Base-by-base conservation (phyloP, 257 asterid genomes). In the Nemophila menziesii region DNA sequence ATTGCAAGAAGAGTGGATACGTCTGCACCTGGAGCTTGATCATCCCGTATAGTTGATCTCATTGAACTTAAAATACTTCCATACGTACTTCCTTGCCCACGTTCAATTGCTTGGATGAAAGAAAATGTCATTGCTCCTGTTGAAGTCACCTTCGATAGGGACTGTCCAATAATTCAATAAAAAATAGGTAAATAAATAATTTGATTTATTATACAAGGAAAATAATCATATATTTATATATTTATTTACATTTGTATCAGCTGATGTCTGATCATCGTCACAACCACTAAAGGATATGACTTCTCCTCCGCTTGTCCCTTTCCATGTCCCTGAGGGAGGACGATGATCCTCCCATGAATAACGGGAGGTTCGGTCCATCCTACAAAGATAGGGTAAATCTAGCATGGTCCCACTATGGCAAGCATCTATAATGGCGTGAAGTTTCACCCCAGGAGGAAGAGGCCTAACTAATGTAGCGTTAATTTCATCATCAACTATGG, bases 51-150 rank as follows among this genome's bases (percentile, higher is more conserved):
- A 19, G 85, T 69, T 20, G 93, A 70, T 59, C 94, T 70, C 94
- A 90, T 90, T 20, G 92, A 77, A 24, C 42, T 81, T 43, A 90
- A 52, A 11, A 90, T 68, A 55, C 82, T 73, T 60, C 98, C 98
- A 4, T 85, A 89, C 0, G 98, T 89, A 48, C 66, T 53, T 58
- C 77, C 93, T 20, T 78, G 69, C 22, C 86, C 89, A 0, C 51
- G 77, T 52, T 89, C 98, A 9, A 89, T 61, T 39, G 96, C 94
- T 74, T 89, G 93, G 66, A 89, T 89, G 72, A 89, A 80, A 4
- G 96, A 75, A 68, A 22, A 89, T 21, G 98, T 89, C 98, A 89
- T 89, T 23, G 94, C 98, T 3, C 98, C 96, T 0, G 98, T 85
- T 9, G 93, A 72, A 43, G 94, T 76, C 58, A 80, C 92, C 72